phyloP scores from a whole-genome alignment of 208 protist genomes.

The Crithidia acanthocephali region DNA sequence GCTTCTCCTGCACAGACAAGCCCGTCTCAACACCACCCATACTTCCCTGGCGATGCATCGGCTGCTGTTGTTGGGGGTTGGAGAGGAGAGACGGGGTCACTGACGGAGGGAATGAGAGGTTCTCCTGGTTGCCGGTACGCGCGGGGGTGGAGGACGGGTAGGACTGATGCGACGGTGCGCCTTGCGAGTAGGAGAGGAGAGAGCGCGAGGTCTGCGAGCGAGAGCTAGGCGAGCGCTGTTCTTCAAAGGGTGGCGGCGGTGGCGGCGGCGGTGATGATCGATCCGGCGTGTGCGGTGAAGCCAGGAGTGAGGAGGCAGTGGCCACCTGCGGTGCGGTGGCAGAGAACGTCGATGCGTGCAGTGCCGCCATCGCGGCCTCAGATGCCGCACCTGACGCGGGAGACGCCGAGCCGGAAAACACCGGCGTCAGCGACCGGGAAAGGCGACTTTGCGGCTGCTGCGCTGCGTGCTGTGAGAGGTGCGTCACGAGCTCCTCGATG shows the following conservation, averaged over 20 bases:
- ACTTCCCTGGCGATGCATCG: background rate
- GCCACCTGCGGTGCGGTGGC: background rate
- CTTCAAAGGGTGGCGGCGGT: background rate
- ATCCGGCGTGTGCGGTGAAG: background rate
- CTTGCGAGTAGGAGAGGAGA: slow-evolving; percentile 15
- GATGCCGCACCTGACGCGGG: too few relatives aligned
- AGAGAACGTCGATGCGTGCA: background rate
- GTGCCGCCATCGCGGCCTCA: background rate
- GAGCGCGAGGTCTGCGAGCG: slow-evolving; percentile 15
- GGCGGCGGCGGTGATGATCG: background rate
- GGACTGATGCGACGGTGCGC: slow-evolving; percentile 9
- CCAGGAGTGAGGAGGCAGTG: background rate
- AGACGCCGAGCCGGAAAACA: background rate
- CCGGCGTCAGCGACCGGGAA: background rate
- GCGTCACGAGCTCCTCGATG: slow-evolving; percentile 14
- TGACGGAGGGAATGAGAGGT: background rate
- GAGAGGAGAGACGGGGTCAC: background rate
- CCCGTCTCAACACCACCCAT: background rate
- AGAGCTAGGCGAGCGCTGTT: background rate
- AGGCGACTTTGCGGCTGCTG: background rate
- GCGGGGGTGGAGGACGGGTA: background rate
- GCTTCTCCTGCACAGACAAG: background rate
- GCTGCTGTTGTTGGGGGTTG: background rate
- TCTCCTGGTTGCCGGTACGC: background rate
- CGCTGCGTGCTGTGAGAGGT: slow-evolving; percentile 7